Conservation (phyloP, 768 basidiomycete species). For the Phanerochaete sordida region DNA sequence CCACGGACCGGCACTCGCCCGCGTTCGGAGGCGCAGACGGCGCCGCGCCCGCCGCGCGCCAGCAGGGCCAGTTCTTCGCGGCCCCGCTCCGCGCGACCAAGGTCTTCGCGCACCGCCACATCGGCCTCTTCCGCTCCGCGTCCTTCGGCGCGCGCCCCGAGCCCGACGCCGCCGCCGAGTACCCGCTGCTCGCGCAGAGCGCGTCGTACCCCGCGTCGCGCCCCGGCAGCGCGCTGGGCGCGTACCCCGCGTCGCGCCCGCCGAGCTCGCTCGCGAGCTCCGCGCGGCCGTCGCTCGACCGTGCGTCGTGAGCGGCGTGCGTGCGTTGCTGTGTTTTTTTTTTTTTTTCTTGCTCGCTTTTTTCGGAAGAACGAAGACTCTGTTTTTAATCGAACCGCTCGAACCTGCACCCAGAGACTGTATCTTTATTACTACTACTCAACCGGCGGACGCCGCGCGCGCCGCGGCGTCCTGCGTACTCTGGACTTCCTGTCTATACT, state of each 20-base stretch:
- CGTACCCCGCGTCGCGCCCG: constrained; percentile 15
- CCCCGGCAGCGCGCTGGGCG: constrained; percentile 18
- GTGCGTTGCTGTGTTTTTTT: neutral
- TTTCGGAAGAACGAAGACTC: neutral
- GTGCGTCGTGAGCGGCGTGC: neutral
- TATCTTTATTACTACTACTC: constrained; percentile 7
- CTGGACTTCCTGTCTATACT: neutral
- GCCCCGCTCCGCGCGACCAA: constrained; percentile 17
- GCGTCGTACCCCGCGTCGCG: constrained; percentile 16
- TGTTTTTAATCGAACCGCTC: neutral
- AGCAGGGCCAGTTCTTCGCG: constrained; percentile 18
- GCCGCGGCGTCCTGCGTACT: neutral
- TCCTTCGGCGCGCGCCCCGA: constrained; percentile 13
- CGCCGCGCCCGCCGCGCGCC: constrained; percentile 9
- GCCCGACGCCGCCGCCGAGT: constrained; percentile 6
- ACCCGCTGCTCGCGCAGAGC: constrained; percentile 8
- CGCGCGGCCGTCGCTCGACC: constrained; percentile 8
- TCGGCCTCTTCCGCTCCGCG: constrained; percentile 18
- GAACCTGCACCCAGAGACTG: neutral
- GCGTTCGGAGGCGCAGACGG: constrained; percentile 44
- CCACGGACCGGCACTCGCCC: constrained; percentile 47
- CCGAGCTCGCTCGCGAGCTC: constrained; percentile 21
- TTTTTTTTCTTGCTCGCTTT: neutral
- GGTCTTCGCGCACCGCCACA: constrained; percentile 16
- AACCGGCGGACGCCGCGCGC: neutral